phyloP scores from a whole-genome alignment of 2,329 filamentous ascomycete genomes.

The Pseudocercospora pini-densiflorae region DNA sequence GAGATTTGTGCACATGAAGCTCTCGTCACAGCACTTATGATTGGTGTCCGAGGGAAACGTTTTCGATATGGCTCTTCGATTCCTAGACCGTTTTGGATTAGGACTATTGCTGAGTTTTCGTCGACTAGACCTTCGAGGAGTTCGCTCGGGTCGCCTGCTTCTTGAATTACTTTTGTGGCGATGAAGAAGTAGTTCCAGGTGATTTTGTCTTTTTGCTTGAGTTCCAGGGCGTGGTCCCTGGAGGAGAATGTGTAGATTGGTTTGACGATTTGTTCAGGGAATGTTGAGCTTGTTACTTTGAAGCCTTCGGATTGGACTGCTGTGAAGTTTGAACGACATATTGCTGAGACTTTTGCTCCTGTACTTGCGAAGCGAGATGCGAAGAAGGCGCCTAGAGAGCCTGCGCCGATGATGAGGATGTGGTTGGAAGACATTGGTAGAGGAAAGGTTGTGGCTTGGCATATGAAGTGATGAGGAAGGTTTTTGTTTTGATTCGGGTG shows the following conservation, averaged over 20 bases:
- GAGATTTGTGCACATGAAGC: slow-evolving; percentile 68
- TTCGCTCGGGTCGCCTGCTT: slow-evolving; percentile 64
- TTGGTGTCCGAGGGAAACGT: slow-evolving; percentile 63
- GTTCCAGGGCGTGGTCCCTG: slow-evolving; percentile 58
- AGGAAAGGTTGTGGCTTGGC: too few species aligned
- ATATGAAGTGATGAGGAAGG: too few species aligned
- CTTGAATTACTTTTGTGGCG: slow-evolving; percentile 71
- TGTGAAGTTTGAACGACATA: slow-evolving; percentile 74
- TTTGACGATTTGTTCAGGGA: slow-evolving; percentile 68
- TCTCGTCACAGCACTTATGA: slow-evolving; percentile 71
- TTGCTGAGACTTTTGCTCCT: slow-evolving; percentile 66
- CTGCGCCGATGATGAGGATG: slow-evolving; percentile 70
- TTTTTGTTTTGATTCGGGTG: too few species aligned
- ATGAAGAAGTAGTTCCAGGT: slow-evolving; percentile 69
- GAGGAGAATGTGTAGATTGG: slow-evolving; percentile 66
- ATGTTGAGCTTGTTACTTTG: slow-evolving; percentile 65
- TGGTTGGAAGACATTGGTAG: slow-evolving; percentile 47
- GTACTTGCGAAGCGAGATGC: slow-evolving; percentile 65
- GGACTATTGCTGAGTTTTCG: slow-evolving; percentile 61
- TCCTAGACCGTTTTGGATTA: slow-evolving; percentile 75
- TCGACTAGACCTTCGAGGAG: slow-evolving; percentile 65
- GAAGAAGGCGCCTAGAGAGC: slow-evolving; percentile 73
- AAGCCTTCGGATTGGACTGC: slow-evolving; percentile 66
- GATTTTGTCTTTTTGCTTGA: slow-evolving; percentile 35
- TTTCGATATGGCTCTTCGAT: slow-evolving; percentile 67